These are phyloP conservation scores for Mucor mucedo DNA, from an alignment of 371 early-diverging fungal genomes.

Conservation along the genomic window DNA sequence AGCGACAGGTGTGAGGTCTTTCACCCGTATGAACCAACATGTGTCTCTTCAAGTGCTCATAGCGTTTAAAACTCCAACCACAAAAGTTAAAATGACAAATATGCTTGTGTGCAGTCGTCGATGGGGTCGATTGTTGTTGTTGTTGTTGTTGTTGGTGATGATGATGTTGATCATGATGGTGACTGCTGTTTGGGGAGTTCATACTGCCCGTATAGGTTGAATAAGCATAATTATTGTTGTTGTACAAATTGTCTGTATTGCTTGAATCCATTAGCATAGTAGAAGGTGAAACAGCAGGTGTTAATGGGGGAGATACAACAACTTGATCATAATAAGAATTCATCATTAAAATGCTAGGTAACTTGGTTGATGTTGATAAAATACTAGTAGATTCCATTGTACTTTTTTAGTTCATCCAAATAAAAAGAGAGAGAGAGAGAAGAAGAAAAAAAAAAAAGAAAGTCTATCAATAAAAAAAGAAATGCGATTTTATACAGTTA, in stretches of 20 bases:
- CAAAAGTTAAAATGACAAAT: constrained; percentile 59
- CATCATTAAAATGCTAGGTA: constrained; percentile 2
- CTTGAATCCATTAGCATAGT: constrained; percentile 24
- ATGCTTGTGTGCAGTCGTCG: constrained; percentile 46
- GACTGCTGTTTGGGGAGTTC: not conserved
- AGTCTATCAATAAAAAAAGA: not conserved
- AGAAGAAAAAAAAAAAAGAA: not conserved
- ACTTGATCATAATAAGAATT: constrained; percentile 3
- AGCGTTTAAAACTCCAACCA: constrained; percentile 74
- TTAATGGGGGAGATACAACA: constrained; percentile 33
- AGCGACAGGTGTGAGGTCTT: constrained; percentile 68
- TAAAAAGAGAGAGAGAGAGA: not conserved
- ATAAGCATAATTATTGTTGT: not conserved
- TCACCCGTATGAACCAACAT: constrained; percentile 71
- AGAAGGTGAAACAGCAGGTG: constrained; percentile 30
- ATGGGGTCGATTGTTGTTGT: not conserved
- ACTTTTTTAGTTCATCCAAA: not conserved
- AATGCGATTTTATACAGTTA: constrained; percentile 7
- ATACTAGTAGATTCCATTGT: constrained; percentile 2
- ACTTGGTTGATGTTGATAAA: constrained; percentile 1
- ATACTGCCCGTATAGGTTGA: not conserved
- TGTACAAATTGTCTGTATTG: not conserved
- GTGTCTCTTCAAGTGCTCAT: constrained; percentile 85
- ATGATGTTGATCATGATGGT: not conserved
- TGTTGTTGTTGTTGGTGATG: not conserved